These are phyloP conservation scores for Westerdykella aurantiaca DNA, from an alignment of 2,329 filamentous ascomycete species.

Conservation along the genomic window DNA sequence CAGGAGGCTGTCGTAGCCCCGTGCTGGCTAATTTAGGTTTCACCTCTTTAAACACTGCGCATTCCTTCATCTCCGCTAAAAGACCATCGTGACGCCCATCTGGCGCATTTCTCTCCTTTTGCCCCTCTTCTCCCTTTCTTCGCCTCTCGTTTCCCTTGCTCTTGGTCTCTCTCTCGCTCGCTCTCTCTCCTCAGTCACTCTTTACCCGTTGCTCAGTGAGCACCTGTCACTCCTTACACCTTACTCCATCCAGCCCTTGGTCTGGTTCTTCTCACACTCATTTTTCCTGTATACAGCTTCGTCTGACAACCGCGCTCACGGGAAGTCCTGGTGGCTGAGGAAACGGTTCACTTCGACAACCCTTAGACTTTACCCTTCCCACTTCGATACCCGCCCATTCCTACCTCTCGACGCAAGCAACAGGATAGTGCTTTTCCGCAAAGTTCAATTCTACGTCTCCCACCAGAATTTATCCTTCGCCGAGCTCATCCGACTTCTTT, in stretches of 20 bases:
- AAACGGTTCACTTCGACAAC: constrained; percentile 6
- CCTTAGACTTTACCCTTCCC: background rate
- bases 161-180: too few species aligned
- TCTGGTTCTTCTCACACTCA: constrained; percentile 17
- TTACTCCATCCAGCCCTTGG: constrained; percentile 13
- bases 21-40: constrained; percentile 27
- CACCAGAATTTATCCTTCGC: too few species aligned
- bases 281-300: constrained; percentile 17
- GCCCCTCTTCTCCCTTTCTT: constrained; percentile 9
- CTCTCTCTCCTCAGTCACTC: constrained; percentile 25
- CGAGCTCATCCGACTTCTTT: too few species aligned
- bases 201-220: constrained; percentile 16
- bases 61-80: constrained; percentile 37
- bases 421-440: too few species aligned
- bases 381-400: too few species aligned
- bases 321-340: constrained; percentile 26
- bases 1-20: constrained; percentile 13
- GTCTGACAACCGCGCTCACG: constrained; percentile 4
- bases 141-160: constrained; percentile 14
- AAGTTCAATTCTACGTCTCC: too few species aligned
- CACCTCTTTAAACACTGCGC: constrained; percentile 29
- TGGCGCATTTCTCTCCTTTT: constrained; percentile 22
- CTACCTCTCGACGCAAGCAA: too few species aligned
- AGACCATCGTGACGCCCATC: constrained; percentile 16
- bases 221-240: constrained; percentile 20